phyloP scores from a whole-genome alignment of 306 rosid genomes.

The Vigna mungo region DNA sequence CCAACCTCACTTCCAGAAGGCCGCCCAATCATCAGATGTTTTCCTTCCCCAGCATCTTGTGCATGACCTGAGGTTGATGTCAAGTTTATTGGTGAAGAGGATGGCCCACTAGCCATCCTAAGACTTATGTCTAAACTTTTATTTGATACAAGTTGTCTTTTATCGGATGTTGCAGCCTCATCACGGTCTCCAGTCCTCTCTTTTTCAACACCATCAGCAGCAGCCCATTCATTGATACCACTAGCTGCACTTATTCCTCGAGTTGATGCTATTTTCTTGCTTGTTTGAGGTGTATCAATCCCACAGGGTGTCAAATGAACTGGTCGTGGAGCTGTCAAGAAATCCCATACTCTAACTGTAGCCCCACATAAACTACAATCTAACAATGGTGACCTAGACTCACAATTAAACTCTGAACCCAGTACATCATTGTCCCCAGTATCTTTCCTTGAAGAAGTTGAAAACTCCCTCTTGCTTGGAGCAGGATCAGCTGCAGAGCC shows the following conservation, averaged over 20 bases:
- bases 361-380: slow-evolving; percentile 99
- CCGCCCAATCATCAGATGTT: slow-evolving; percentile 68
- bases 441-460: slow-evolving; percentile 56
- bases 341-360: slow-evolving; percentile 88
- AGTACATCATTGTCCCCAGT: slow-evolving; percentile 50
- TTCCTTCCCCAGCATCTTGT: slow-evolving; percentile 68
- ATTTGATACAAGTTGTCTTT: slow-evolving; percentile 52
- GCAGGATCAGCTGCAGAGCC: slow-evolving; percentile 57
- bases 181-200: slow-evolving; percentile 85
- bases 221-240: slow-evolving; percentile 93
- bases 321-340: slow-evolving; percentile 81
- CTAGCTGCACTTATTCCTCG: slow-evolving; percentile 98
- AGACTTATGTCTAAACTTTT: slow-evolving; percentile 73
- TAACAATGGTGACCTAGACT: slow-evolving; percentile 83
- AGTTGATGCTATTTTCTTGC: slow-evolving; percentile 91
- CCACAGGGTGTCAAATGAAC: slow-evolving; percentile 74
- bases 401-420: slow-evolving; percentile 63
- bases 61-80: slow-evolving; percentile 56
- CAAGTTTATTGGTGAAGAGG: slow-evolving; percentile 60
- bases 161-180: slow-evolving; percentile 88
- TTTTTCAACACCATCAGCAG: slow-evolving; percentile 75
- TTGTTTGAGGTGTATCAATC: slow-evolving; percentile 79
- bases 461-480: slow-evolving; percentile 56
- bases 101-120: slow-evolving; percentile 71
- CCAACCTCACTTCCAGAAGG: slow-evolving; percentile 91